These are phyloP conservation scores for Yamadazyma songkhlaensis DNA, from an alignment of 1,139 yeast species.

Conservation along the genomic window DNA sequence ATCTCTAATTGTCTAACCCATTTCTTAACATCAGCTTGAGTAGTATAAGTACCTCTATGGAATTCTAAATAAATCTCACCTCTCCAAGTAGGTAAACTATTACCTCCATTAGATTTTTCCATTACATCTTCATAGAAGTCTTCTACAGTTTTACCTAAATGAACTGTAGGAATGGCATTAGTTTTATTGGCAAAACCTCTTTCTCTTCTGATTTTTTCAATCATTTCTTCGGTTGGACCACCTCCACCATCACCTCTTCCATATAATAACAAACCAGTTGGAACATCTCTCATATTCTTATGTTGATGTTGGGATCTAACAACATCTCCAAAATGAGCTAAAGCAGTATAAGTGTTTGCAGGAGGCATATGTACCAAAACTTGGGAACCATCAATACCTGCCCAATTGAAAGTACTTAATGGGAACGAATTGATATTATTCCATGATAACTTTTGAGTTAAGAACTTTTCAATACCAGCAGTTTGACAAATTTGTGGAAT, in stretches of 20 bases:
- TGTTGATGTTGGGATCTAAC: conserved; percentile 76
- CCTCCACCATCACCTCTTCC: conserved; percentile 99
- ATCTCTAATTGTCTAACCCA: conserved; percentile 78
- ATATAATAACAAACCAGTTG: conserved; percentile 74
- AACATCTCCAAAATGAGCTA: conserved; percentile 90
- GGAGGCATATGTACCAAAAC: conserved; percentile 98
- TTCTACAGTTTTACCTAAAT: conserved; percentile 72
- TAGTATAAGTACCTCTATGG: conserved; percentile 95
- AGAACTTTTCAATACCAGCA: conserved; percentile 78
- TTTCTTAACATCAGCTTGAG: conserved; percentile 84
- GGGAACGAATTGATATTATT: conserved; percentile 91
- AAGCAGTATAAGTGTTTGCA: conserved; percentile 90
- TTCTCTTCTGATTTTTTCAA: conserved; percentile 87
- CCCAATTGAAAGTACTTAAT: conserved; percentile 90
- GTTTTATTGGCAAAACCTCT: conserved; percentile 82
- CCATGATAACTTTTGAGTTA: conserved; percentile 95
- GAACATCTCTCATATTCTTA: conserved; percentile 77
- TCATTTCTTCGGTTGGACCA: conserved; percentile 92
- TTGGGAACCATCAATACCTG: conserved; percentile 89
- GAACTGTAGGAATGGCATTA: conserved; percentile 79
- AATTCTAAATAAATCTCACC: conserved; percentile 94
- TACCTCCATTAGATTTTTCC: conserved; percentile 61
- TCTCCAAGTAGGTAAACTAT: conserved; percentile 75
- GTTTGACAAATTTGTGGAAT: conserved; percentile 87
- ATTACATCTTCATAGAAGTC: conserved; percentile 73